Conservation (phyloP, 2,329 filamentous ascomycete genomes). For the Cladobotryum protrusum region DNA sequence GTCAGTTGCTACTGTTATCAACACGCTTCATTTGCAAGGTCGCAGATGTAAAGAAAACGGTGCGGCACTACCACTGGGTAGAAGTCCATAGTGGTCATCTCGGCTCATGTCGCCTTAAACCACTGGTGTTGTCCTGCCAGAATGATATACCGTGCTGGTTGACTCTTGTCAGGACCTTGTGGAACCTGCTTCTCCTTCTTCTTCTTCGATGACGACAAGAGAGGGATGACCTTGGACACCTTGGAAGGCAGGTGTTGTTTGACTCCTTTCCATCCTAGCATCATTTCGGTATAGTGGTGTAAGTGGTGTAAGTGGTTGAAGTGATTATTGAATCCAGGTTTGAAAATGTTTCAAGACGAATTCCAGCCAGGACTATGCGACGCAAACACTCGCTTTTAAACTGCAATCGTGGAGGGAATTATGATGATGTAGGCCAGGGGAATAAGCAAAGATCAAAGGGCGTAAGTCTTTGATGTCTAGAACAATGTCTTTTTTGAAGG, state of each 20-base stretch:
- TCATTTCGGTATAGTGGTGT: conserved; percentile 16
- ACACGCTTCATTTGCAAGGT: neutral
- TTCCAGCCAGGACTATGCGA: neutral
- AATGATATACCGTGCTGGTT: conserved; percentile 23
- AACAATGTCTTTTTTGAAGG: no score
- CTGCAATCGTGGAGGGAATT: no score
- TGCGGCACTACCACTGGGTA: conserved; percentile 5
- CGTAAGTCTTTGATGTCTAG: no score
- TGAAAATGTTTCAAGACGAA: neutral
- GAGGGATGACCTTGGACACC: conserved; percentile 19
- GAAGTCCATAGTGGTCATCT: conserved; percentile 6
- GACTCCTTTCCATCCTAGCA: conserved; percentile 32
- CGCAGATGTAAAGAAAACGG: neutral
- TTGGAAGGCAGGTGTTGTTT: conserved; percentile 30
- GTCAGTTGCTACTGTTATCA: conserved; percentile 1
- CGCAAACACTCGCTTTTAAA: no score
- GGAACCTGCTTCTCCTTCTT: conserved; percentile 18
- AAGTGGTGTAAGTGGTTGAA: neutral
- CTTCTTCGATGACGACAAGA: conserved; percentile 26
- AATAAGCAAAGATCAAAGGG: no score
- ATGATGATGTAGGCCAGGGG: no score
- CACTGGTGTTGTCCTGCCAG: conserved; percentile 10
- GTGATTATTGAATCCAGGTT: neutral
- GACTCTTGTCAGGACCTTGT: conserved; percentile 16
- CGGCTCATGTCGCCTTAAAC: conserved; percentile 6